Percentiles rank a stretch among this genome's conserved stretches.
phyloP scores from a whole-genome alignment of 345 rosid species.

The Nephelium lappaceum region DNA sequence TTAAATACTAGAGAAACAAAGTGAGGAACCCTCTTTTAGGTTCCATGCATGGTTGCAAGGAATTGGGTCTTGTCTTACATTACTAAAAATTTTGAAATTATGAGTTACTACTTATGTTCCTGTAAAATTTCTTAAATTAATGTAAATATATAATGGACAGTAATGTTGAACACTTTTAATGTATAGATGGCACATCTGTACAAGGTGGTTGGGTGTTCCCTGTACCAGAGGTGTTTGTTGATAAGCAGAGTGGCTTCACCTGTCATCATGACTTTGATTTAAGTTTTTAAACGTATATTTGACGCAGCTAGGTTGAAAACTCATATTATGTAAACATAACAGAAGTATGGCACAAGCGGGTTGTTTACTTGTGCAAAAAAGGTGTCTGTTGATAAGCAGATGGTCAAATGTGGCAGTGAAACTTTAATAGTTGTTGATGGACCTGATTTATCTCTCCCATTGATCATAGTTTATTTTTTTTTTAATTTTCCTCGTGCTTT shows the following conservation, averaged over 20 bases:
- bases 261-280: not conserved
- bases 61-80: not conserved
- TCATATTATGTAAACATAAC: not conserved
- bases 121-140: not conserved
- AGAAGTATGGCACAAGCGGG: not conserved
- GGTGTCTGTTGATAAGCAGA: not conserved
- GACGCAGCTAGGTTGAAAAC: not conserved
- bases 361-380: not conserved
- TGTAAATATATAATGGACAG: not conserved
- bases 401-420: not conserved
- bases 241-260: not conserved
- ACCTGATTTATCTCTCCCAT: not conserved
- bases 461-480: not conserved
- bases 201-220: not conserved
- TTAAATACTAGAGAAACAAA: constrained; percentile 6
- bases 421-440: not conserved
- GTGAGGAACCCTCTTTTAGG: not conserved
- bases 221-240: not conserved
- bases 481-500: not conserved
- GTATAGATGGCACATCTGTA: not conserved
- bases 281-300: not conserved
- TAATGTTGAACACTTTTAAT: not conserved
- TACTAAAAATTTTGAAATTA: constrained; percentile 3
- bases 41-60: not conserved
- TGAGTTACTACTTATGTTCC: not conserved